phyloP scores from a whole-genome alignment of 1,139 yeast genomes.

The Blastobotrys apis region DNA sequence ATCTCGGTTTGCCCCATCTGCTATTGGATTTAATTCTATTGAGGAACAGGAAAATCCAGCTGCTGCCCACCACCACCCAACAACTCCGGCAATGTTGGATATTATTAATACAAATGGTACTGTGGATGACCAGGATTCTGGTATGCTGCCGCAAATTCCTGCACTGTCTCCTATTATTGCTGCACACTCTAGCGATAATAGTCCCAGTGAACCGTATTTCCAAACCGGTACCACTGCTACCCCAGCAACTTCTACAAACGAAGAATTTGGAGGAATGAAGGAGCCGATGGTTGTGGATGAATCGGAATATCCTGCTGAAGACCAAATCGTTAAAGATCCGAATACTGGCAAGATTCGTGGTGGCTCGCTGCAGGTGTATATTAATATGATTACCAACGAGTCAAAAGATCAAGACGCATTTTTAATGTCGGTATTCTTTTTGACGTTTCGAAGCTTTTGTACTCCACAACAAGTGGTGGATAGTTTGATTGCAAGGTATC shows the following conservation, averaged over 20 bases:
- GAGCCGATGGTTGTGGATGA: slow-evolving; percentile 15
- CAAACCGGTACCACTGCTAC: slow-evolving; percentile 6
- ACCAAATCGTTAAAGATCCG: slow-evolving; percentile 41
- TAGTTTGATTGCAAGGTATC: slow-evolving; percentile 64
- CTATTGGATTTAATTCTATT: not conserved
- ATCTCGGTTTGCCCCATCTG: not conserved
- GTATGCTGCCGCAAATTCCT: slow-evolving; percentile 21
- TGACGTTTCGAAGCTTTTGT: slow-evolving; percentile 75
- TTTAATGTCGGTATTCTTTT: slow-evolving; percentile 70
- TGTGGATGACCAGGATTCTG: slow-evolving; percentile 16
- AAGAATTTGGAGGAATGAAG: not conserved
- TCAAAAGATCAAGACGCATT: slow-evolving; percentile 58
- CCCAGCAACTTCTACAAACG: not conserved
- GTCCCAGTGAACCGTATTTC: slow-evolving; percentile 16
- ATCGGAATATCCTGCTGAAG: slow-evolving; percentile 16
- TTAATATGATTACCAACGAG: slow-evolving; percentile 70
- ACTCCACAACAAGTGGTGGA: slow-evolving; percentile 66
- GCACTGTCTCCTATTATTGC: slow-evolving; percentile 20
- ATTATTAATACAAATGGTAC: not conserved
- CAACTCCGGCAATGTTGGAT: not conserved
- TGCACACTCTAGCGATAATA: slow-evolving; percentile 12
- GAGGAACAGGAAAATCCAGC: not conserved
- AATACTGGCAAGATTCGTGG: slow-evolving; percentile 58
- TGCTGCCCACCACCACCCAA: slow-evolving; percentile 2
- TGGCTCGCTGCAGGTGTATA: slow-evolving; percentile 72